Evolutionary conservation across 2,329 filamentous ascomycete species (phyloP), one percentile per base, ranked within the genome.

Genomic region (Lachnellula occidentalis): DNA sequence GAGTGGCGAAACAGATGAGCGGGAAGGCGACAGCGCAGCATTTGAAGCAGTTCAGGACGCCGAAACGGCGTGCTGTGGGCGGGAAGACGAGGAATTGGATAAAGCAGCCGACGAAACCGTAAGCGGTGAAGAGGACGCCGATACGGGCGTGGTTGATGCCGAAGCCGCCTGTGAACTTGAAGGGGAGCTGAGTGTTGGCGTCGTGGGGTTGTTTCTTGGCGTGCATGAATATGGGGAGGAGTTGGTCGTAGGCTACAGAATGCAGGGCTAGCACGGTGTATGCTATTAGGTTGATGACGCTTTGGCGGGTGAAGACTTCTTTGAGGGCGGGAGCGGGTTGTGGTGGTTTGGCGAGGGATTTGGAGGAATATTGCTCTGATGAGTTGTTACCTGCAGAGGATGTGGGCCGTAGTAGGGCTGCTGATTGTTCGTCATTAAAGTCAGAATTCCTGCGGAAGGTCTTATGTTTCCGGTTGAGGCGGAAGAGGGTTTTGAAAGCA

Each of bases 11-110:
- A 75, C 94, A 96, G 17, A 90, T 73, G 36, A 94, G 50, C 0
- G 92, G 91, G 66, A 89, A 87, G 2, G 82, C 66, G 15, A 87
- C 60, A 24, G 82, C 80, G 61, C 84, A 83, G 15, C 78, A 71
- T 58, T 82, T 83, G 62, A 89, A 85, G 70, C 88, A 92, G 50
- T 75, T 78, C 14, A 95, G 73, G 0, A 90, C 82, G 11, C 92
- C 92, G 59, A 82, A 90, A 14, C 77, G 77, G 41, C 81, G 77
- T 47, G 90, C 90, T 1, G 92, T 72, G 0, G 81, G 76, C 0
- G 92, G 91, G 68, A 95, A 96, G 52, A 95, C 66, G 49, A 94
- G 74, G 69, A 99, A 95, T 69, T 97, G 94, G 45, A 90, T 81
- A 17, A 94, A 62, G 65, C 92, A 90, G 61, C 89, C 90, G 9